Conservation (phyloP, 1,139 yeast genomes). For the Geotrichum histeridarum region DNA sequence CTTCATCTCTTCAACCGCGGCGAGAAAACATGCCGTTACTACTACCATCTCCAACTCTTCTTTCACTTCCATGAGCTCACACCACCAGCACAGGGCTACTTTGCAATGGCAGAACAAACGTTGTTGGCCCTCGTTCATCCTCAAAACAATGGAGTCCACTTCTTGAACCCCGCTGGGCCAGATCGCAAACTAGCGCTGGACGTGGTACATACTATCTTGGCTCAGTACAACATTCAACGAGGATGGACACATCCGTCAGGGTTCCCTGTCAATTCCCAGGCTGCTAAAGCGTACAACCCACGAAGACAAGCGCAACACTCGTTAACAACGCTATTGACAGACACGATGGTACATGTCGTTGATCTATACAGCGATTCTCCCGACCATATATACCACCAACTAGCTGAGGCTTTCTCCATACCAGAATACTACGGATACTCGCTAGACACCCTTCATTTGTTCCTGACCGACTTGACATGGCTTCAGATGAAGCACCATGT, state of each 20-base stretch:
- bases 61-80: not conserved
- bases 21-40: not conserved
- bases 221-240: conserved; percentile 8
- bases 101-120: not conserved
- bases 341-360: conserved; percentile 6
- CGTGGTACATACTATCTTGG: not conserved
- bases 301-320: not conserved
- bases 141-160: conserved; percentile 9
- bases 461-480: conserved; percentile 17
- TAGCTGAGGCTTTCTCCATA: conserved; percentile 11
- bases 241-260: conserved; percentile 1
- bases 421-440: conserved; percentile 20
- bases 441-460: conserved; percentile 7
- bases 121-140: conserved; percentile 2
- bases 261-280: not conserved
- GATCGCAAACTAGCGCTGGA: not conserved
- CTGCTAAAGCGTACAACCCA: not conserved
- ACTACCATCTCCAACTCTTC: not conserved
- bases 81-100: not conserved
- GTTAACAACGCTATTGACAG: not conserved
- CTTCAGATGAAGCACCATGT: conserved; percentile 8
- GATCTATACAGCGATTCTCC: not conserved
- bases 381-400: conserved; percentile 5
- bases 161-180: not conserved
- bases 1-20: not conserved